Conservation (phyloP, 2,329 filamentous ascomycete genomes). For the Colletotrichum sp. region DNA sequence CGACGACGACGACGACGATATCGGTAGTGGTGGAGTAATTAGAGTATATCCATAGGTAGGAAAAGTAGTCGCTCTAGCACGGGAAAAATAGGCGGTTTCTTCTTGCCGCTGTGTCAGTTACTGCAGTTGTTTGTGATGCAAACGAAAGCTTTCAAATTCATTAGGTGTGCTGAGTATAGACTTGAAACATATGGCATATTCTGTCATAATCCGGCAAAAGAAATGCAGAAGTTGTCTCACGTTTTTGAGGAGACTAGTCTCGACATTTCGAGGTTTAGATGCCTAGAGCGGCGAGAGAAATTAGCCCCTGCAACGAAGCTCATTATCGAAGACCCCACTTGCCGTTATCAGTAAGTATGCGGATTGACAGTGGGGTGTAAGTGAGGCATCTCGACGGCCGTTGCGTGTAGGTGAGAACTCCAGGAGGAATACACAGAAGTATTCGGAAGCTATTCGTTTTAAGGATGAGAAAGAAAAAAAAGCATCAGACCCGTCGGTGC, state of each 20-base stretch:
- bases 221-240: neutral
- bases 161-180: neutral
- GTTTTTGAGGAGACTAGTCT: neutral
- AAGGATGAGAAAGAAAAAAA: neutral
- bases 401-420: neutral
- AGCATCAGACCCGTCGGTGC: neutral
- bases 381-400: neutral
- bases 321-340: neutral
- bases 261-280: neutral
- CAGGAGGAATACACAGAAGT: neutral
- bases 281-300: neutral
- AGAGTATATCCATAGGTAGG: too few relatives aligned
- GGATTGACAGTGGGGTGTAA: neutral
- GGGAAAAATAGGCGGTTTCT: too few relatives aligned
- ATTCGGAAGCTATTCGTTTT: neutral
- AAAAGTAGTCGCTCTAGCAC: too few relatives aligned
- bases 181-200: too few relatives aligned
- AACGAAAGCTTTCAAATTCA: neutral
- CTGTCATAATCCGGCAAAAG: too few relatives aligned
- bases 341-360: neutral
- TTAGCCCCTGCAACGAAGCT: neutral
- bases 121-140: neutral
- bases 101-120: neutral
- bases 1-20: too few relatives aligned
- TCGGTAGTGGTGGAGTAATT: too few relatives aligned